These are phyloP conservation scores for Gastrolobium villosum DNA, from an alignment of 306 rosid species.

Conservation along the genomic window DNA sequence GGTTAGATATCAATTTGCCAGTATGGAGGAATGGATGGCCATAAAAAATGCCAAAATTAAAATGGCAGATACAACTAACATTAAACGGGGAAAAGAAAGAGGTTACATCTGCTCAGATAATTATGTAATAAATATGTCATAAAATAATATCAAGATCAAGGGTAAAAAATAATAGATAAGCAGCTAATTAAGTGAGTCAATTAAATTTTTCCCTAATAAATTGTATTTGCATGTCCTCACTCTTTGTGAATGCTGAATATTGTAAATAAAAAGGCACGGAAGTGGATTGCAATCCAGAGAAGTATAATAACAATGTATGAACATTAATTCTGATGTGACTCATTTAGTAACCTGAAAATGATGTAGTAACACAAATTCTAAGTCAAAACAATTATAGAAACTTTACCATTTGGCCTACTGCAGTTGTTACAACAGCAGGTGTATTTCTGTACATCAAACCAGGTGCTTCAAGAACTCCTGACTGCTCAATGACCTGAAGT, in stretches of 20 bases:
- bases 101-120: neutral
- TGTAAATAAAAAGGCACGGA: neutral
- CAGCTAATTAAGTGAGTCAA: neutral
- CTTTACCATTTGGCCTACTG: slow-evolving; percentile 90
- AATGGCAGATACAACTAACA: slow-evolving; percentile 8
- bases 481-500: slow-evolving; percentile 82
- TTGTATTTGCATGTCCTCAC: slow-evolving; percentile 8
- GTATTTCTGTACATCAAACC: slow-evolving; percentile 58
- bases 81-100: slow-evolving; percentile 6
- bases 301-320: slow-evolving; percentile 9
- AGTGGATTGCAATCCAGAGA: slow-evolving; percentile 22
- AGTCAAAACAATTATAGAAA: slow-evolving; percentile 29
- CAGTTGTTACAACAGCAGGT: slow-evolving; percentile 82
- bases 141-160: slow-evolving; percentile 39
- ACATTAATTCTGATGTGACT: slow-evolving; percentile 4
- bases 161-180: slow-evolving; percentile 21
- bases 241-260: slow-evolving; percentile 1
- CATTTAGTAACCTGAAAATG: slow-evolving; percentile 30
- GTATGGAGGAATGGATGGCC: slow-evolving; percentile 6
- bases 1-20: slow-evolving; percentile 6
- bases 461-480: slow-evolving; percentile 77
- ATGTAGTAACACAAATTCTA: neutral
- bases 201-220: neutral
- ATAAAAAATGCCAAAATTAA: slow-evolving; percentile 19
- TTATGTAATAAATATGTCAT: slow-evolving; percentile 7